phyloP scores from a whole-genome alignment of 331 rosid genomes.

The Malus hybrid region DNA sequence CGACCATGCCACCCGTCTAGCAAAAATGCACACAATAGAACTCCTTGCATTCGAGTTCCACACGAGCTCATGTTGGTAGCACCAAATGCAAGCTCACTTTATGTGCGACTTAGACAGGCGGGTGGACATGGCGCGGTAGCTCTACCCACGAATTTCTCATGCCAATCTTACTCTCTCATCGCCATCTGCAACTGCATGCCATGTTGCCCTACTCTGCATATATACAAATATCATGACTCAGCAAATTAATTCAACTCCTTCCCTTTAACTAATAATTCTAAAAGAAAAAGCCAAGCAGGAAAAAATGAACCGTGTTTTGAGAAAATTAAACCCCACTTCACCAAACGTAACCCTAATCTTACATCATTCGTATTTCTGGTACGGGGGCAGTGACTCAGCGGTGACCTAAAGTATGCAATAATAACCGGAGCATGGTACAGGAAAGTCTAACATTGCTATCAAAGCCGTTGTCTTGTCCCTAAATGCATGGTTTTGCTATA shows the following conservation, averaged over 20 bases:
- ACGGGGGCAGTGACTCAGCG: not conserved
- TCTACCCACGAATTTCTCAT: not conserved
- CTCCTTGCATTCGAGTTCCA: not conserved
- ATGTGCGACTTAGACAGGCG: not conserved
- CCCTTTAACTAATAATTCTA: not conserved
- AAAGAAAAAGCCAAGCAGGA: not conserved
- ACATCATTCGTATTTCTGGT: no score
- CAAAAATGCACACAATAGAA: no score
- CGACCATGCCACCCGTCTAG: not conserved
- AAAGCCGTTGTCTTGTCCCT: not conserved
- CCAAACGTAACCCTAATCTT: no score
- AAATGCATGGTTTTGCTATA: not conserved
- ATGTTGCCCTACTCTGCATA: not conserved
- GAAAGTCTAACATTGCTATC: constrained; percentile 8
- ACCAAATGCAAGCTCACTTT: not conserved
- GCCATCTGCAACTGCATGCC: no score
- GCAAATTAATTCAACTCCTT: not conserved
- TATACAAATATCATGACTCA: not conserved
- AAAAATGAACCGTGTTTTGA: not conserved
- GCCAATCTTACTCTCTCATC: not conserved
- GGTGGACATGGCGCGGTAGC: not conserved
- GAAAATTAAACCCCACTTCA: not conserved
- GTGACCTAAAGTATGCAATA: constrained; percentile 36
- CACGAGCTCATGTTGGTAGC: not conserved
- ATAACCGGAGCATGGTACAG: constrained; percentile 29